Percentiles rank a stretch among this genome's conserved stretches.
Conservation (phyloP, 257 asterid genomes). For the Coffea eugenioides region DNA sequence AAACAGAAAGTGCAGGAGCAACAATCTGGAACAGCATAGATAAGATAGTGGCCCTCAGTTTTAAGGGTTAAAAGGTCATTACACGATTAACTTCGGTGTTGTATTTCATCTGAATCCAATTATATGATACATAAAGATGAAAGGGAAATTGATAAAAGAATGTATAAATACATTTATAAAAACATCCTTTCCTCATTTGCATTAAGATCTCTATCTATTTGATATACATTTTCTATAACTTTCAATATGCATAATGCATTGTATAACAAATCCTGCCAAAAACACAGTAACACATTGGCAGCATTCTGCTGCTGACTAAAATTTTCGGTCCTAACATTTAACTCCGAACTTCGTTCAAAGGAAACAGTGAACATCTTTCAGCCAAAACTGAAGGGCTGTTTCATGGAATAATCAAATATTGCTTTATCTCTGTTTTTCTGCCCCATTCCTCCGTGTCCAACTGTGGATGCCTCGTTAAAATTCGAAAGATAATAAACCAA, state of each 20-base stretch:
- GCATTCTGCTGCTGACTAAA: slow-evolving; percentile 18
- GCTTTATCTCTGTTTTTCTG: slow-evolving; percentile 26
- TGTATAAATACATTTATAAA: slow-evolving; percentile 11
- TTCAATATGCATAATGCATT: slow-evolving; percentile 25
- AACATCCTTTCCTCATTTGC: slow-evolving; percentile 16
- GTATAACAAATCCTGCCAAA: slow-evolving; percentile 20
- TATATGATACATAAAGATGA: not conserved
- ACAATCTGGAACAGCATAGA: not conserved
- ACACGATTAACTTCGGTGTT: not conserved
- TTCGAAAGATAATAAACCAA: slow-evolving; percentile 1
- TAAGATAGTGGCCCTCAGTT: not conserved
- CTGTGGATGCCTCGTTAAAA: slow-evolving; percentile 21
- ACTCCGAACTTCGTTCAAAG: slow-evolving; percentile 17
- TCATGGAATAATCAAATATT: slow-evolving; percentile 16
- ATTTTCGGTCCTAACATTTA: slow-evolving; percentile 17
- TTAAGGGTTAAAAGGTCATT: not conserved
- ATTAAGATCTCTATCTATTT: slow-evolving; percentile 28
- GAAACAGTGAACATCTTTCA: slow-evolving; percentile 18
- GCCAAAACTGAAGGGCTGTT: slow-evolving; percentile 30
- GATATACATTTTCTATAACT: slow-evolving; percentile 44
- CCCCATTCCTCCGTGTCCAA: slow-evolving; percentile 18
- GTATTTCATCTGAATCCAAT: not conserved
- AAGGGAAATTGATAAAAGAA: not conserved
- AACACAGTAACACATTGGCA: slow-evolving; percentile 8
- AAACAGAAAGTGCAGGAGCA: too few species aligned